These are phyloP conservation scores for Solanum hybrid DNA, from an alignment of 305 asterid species.

Conservation along the genomic window DNA sequence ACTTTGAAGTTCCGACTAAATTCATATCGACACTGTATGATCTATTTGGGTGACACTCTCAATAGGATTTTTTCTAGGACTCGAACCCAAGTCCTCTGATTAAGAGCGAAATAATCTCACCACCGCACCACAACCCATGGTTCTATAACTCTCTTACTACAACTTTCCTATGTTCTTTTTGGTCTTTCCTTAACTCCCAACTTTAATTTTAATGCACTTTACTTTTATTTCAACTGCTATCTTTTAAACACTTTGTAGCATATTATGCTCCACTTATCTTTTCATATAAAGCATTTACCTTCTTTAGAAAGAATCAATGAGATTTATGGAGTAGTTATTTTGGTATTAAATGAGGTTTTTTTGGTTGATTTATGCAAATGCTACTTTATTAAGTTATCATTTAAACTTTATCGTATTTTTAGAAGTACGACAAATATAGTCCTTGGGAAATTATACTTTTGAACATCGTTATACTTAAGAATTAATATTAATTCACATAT, in stretches of 20 bases:
- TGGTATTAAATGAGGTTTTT: not conserved
- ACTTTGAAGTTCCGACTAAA: not conserved
- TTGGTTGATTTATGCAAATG: not conserved
- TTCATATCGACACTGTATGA: too few species aligned
- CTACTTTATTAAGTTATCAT: not conserved
- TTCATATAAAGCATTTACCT: not conserved
- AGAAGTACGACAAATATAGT: not conserved
- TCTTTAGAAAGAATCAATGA: not conserved
- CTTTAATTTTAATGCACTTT: not conserved
- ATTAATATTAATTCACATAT: not conserved
- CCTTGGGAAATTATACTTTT: not conserved
- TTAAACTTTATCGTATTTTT: not conserved
- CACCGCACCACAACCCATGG: not conserved
- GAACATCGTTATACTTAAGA: not conserved
- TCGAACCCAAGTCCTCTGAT: fast-evolving
- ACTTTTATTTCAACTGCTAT: not conserved
- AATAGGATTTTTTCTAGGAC: too few species aligned
- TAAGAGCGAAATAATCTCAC: too few species aligned
- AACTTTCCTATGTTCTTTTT: not conserved
- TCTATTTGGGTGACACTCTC: too few species aligned
- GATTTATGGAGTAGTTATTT: not conserved
- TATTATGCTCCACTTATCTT: not conserved
- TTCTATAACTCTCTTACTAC: not conserved
- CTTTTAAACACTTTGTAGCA: not conserved
- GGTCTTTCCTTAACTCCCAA: not conserved